A percentile compares a stretch with the other conserved stretches of the same genome.
phyloP scores from a whole-genome alignment of 2,329 filamentous ascomycete genomes.

The Neofusicoccum umdonicola region DNA sequence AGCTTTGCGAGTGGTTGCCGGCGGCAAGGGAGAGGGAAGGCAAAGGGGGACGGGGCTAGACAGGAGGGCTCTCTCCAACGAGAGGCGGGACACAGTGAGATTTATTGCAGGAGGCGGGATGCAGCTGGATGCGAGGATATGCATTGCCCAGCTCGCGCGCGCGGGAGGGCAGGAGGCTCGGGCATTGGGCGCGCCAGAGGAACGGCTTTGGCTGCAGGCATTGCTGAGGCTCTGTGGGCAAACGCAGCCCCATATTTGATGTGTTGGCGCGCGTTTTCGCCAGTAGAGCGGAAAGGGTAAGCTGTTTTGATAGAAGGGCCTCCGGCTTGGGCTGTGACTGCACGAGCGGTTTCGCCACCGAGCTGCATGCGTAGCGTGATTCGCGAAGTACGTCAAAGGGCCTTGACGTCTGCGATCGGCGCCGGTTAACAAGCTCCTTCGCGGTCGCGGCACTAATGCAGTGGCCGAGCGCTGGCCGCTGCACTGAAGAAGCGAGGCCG shows the following conservation, averaged over 20 bases:
- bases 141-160: conserved; percentile 23
- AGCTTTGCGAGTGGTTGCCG: not conserved
- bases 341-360: conserved; percentile 2
- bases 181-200: not conserved
- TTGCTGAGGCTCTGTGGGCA: conserved; percentile 37
- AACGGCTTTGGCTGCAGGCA: not conserved
- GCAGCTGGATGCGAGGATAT: conserved; percentile 34
- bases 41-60: not conserved
- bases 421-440: not conserved
- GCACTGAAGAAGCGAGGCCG: conserved; percentile 11
- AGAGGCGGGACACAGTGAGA: conserved; percentile 36
- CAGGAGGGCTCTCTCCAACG: conserved; percentile 3
- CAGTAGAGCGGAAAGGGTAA: conserved; percentile 58
- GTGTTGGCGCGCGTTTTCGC: conserved; percentile 84
- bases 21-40: conserved; percentile 6
- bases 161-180: not conserved
- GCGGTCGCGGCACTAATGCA: conserved; percentile 1
- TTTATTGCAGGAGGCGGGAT: conserved; percentile 40
- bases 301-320: conserved; percentile 16
- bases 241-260: conserved; percentile 60
- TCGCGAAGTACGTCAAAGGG: not conserved
- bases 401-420: not conserved
- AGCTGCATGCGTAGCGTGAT: conserved; percentile 13
- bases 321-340: not conserved
- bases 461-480: conserved; percentile 4